phyloP scores from a whole-genome alignment of 257 asterid genomes.

The Ballota nigra region DNA sequence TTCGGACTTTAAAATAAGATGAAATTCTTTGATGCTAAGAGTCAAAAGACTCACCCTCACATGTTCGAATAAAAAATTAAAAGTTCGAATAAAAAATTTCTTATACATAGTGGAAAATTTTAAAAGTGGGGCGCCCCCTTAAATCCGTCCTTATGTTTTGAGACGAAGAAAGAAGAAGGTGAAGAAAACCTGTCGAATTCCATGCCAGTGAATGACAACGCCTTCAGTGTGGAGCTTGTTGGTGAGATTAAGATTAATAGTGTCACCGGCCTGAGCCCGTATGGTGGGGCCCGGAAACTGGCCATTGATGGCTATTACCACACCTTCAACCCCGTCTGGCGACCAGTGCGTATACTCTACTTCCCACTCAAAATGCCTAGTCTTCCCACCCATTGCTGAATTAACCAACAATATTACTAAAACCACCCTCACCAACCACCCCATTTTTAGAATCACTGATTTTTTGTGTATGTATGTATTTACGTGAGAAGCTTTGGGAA shows the following conservation, averaged over 20 bases:
- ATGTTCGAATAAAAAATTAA: too few species aligned
- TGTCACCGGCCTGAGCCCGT: constrained; percentile 66
- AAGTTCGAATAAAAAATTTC: too few species aligned
- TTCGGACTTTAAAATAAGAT: too few species aligned
- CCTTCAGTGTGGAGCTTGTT: constrained; percentile 74
- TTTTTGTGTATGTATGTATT: neutral
- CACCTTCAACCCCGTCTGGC: constrained; percentile 65
- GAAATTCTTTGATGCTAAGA: too few species aligned
- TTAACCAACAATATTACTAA: neutral
- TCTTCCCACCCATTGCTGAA: constrained; percentile 32
- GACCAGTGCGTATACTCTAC: constrained; percentile 63
- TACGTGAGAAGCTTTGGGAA: neutral
- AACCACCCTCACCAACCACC: constrained; percentile 7
- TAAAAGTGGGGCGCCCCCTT: too few species aligned
- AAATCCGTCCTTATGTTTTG: too few species aligned
- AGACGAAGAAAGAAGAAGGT: too few species aligned
- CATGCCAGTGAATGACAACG: constrained; percentile 86
- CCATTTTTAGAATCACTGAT: too few species aligned
- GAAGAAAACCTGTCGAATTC: constrained; percentile 68
- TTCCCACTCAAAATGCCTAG: constrained; percentile 56
- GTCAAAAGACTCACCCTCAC: too few species aligned
- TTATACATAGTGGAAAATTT: too few species aligned
- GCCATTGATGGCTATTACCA: constrained; percentile 66
- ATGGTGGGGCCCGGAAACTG: constrained; percentile 85
- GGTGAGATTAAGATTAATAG: constrained; percentile 53